Evolutionary conservation across 768 basidiomycete species (phyloP).

Genomic region (Pulveroboletus ravenelii): DNA sequence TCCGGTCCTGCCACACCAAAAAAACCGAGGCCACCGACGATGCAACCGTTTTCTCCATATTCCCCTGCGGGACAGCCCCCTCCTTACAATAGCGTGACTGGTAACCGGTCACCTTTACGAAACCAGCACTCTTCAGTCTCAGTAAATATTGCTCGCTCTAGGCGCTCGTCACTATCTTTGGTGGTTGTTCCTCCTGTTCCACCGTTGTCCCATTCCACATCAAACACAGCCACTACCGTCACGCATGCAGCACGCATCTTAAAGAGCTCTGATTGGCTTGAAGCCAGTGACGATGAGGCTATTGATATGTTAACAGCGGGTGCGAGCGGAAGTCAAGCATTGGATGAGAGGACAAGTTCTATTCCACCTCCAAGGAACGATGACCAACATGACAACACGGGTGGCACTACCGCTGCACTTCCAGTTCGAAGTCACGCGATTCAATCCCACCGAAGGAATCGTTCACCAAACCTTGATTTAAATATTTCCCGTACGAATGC

Average conservation of each 20-base stretch:
- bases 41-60: conserved; percentile 16
- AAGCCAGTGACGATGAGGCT: conserved; percentile 82
- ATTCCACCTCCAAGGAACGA: conserved; percentile 31
- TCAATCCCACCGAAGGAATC: conserved; percentile 40
- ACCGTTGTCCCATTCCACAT: conserved; percentile 35
- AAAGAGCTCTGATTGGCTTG: conserved; percentile 66
- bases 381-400: conserved; percentile 15
- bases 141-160: conserved; percentile 41
- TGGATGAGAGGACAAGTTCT: conserved; percentile 79
- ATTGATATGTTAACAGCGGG: conserved; percentile 79
- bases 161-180: conserved; percentile 53
- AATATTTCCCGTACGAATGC: conserved; percentile 36
- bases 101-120: conserved; percentile 33
- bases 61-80: conserved; percentile 57
- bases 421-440: conserved; percentile 28
- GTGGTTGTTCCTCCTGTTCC: conserved; percentile 43
- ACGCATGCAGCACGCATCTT: conserved; percentile 35
- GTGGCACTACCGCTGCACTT: conserved; percentile 19
- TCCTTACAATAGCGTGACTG: conserved; percentile 46
- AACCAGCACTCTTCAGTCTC: conserved; percentile 41
- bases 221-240: conserved; percentile 27
- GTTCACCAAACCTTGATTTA: conserved; percentile 69
- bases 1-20: conserved; percentile 16
- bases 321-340: conserved; percentile 71
- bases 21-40: conserved; percentile 25